Conservation (phyloP, 1,284 basidiomycete species). For the Exobasidium rhododendri region DNA sequence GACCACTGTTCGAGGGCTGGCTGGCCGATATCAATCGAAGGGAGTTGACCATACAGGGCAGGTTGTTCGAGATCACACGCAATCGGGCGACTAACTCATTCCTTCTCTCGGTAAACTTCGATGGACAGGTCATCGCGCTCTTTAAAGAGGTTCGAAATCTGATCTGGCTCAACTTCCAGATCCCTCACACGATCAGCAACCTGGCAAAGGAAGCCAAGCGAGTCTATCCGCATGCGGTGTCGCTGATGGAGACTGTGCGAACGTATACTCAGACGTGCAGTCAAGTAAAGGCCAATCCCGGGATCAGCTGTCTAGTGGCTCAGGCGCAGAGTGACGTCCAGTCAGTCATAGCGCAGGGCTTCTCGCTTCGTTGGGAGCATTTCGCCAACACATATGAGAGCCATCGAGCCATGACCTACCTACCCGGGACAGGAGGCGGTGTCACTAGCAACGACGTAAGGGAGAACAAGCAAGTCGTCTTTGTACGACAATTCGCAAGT, state of each 20-base stretch:
- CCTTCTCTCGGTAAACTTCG: conserved; percentile 92
- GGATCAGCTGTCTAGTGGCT: conserved; percentile 74
- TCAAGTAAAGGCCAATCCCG: conserved; percentile 75
- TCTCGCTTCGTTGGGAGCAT: conserved; percentile 93
- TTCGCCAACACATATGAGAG: conserved; percentile 59
- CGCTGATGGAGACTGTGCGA: conserved; percentile 90
- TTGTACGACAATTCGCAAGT: conserved; percentile 90
- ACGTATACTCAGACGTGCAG: conserved; percentile 93
- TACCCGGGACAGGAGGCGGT: conserved; percentile 28
- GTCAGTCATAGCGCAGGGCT: conserved; percentile 54
- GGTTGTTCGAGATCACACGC: conserved; percentile 91
- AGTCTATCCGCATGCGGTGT: conserved; percentile 93
- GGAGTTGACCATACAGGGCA: conserved; percentile 84
- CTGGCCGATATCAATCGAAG: conserved; percentile 82
- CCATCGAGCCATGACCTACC: conserved; percentile 57
- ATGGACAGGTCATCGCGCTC: conserved; percentile 92
- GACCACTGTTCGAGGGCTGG: conserved; percentile 93
- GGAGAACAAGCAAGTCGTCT: conserved; percentile 84
- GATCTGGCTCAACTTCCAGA: conserved; percentile 90
- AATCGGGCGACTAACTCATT: conserved; percentile 63
- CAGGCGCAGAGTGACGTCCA: conserved; percentile 43
- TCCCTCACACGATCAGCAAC: conserved; percentile 89
- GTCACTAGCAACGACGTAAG: conserved; percentile 57
- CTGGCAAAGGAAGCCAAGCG: conserved; percentile 97
- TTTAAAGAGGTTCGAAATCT: conserved; percentile 98